Evolutionary conservation across 2,329 filamentous ascomycete species (phyloP).

Genomic region (Fusarium algeriense): DNA sequence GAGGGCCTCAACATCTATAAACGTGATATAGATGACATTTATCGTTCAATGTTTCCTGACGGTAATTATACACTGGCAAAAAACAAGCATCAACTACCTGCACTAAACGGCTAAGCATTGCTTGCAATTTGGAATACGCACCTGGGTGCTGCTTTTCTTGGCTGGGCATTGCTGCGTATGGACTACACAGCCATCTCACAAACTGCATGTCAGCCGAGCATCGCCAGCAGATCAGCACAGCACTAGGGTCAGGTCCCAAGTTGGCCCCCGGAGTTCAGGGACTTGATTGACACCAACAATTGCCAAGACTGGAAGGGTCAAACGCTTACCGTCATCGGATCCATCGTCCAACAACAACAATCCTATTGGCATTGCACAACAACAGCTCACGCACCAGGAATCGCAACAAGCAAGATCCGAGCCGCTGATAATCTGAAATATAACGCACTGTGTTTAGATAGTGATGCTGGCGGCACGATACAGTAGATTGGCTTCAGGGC

Average conservation of each 20-base stretch:
- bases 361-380: slow-evolving; percentile 10
- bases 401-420: slow-evolving; percentile 36
- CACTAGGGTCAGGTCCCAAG: slow-evolving; percentile 34
- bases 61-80: background rate
- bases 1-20: background rate
- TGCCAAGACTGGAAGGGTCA: slow-evolving; percentile 34
- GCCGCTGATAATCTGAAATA: slow-evolving; percentile 12
- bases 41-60: background rate
- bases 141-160: background rate
- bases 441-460: slow-evolving; percentile 3
- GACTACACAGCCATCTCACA: slow-evolving; percentile 31
- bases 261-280: slow-evolving; percentile 27
- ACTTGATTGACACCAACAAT: slow-evolving; percentile 37
- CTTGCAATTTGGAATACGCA: background rate
- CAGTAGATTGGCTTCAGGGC: slow-evolving; percentile 5
- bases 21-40: background rate
- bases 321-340: slow-evolving; percentile 39
- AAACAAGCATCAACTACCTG: slow-evolving; percentile 19
- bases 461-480: background rate
- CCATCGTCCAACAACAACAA: slow-evolving; percentile 25
- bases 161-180: slow-evolving; percentile 10
- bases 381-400: slow-evolving; percentile 14
- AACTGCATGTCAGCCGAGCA: slow-evolving; percentile 41
- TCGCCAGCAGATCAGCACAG: slow-evolving; percentile 38
- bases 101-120: background rate